Evolutionary conservation across 2,329 filamentous ascomycete species (phyloP), one percentile per base, ranked within the genome.

Genomic region (Chaetomium globosum): DNA sequence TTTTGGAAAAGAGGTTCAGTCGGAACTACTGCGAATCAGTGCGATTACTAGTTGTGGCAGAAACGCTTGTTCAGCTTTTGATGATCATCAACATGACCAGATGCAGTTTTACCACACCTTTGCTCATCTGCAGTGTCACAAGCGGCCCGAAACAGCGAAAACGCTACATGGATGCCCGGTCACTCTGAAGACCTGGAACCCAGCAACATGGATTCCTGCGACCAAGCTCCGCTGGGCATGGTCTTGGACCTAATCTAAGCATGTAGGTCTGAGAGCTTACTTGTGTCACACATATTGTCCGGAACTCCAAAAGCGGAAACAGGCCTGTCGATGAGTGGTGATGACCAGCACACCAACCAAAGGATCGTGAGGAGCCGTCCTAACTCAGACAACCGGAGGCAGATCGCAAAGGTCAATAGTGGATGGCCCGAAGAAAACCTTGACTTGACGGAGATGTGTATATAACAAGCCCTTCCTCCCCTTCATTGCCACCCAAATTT

Each of bases 401-500:
- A 33, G 56, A 33, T 21, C 39, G 19, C 30, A 2, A 51, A 12
- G 6, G 12, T 2, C 3, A n/a, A 48, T 19, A 53, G 12, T 31
- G 2, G 30, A 1, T 23, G 19, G 7, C 10, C 30, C 7, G 6
- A 2, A 28, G 10, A 26, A 33, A 13, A 49, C 4, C 19, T 2
- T 19, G 16, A 43, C 39, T n/a, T 43, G 39, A 19, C 56, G n/a
- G 10, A 30, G 59, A 52, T 10, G 16, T 51, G 46, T 66, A 64
- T 66, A 66, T 31, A 56, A 62, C 13, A 9, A 6, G 21, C 19
- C 26, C 19, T 39, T n/a, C 26, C 48, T 53, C 39, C 31, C 61
- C 61, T 19, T 23, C 26, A 30, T 52, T 46, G 16, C 10, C 23
- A n/a, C 30, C 54, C 48, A 4, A 48, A 1, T 3, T 61, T 31